phyloP scores from a whole-genome alignment of 2,329 filamentous ascomycete genomes.

The Aspergillus proliferans region DNA sequence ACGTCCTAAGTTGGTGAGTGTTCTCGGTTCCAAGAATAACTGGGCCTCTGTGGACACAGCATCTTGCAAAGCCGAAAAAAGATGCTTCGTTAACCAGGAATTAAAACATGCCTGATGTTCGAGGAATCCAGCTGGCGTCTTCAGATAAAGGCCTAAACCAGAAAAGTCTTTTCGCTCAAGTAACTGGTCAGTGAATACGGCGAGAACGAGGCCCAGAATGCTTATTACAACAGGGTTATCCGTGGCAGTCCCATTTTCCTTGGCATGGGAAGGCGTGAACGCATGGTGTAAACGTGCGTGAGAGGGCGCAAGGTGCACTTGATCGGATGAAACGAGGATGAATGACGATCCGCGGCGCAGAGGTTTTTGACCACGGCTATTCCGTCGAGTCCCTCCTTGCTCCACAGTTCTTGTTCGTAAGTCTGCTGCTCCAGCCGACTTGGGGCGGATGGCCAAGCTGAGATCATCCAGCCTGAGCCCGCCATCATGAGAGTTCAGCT shows the following conservation, averaged over 20 bases:
- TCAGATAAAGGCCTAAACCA: constrained; percentile 77
- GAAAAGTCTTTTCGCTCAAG: constrained; percentile 83
- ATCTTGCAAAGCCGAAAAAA: constrained; percentile 64
- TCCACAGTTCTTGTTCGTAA: constrained; percentile 64
- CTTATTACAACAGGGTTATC: constrained; percentile 68
- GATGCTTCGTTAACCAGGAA: constrained; percentile 74
- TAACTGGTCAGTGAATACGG: constrained; percentile 79
- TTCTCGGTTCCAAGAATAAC: constrained; percentile 69
- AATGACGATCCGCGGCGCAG: constrained; percentile 84
- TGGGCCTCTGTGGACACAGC: constrained; percentile 66
- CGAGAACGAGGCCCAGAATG: constrained; percentile 69
- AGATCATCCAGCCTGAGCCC: constrained; percentile 77
- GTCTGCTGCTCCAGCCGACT: constrained; percentile 60
- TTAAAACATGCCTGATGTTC: constrained; percentile 96
- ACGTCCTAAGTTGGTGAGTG: constrained; percentile 79
- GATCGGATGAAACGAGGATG: constrained; percentile 72
- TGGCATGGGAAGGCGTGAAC: constrained; percentile 53
- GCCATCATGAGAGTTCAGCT: constrained; percentile 77
- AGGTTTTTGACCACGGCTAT: constrained; percentile 48
- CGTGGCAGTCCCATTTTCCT: constrained; percentile 41
- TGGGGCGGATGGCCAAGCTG: constrained; percentile 74
- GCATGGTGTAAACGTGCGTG: constrained; percentile 58
- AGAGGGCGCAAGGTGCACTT: constrained; percentile 52
- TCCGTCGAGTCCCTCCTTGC: constrained; percentile 39
- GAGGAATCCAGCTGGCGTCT: constrained; percentile 84